phyloP scores from a whole-genome alignment of 768 basidiomycete species.

The Trametes maxima region DNA sequence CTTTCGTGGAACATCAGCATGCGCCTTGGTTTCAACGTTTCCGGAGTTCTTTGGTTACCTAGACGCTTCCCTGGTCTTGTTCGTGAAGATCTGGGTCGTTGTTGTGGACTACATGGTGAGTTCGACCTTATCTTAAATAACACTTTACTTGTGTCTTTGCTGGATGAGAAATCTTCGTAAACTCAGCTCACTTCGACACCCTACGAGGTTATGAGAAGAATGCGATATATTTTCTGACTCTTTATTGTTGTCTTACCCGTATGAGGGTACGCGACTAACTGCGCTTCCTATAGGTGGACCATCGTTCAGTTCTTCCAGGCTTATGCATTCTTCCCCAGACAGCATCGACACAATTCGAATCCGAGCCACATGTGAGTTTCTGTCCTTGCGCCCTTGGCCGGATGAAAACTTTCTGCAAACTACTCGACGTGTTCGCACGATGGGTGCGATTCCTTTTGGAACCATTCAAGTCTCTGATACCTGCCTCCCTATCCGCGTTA shows the following conservation, averaged over 20 bases:
- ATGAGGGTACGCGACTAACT: neutral
- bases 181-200: conserved; percentile 73
- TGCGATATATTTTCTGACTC: conserved; percentile 44
- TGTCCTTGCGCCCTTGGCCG: conserved; percentile 20
- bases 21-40: no score
- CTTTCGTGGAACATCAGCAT: no score
- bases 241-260: conserved; percentile 8
- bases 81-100: no score
- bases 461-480: conserved; percentile 83
- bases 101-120: neutral
- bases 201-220: conserved; percentile 55
- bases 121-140: neutral
- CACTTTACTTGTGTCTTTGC: conserved; percentile 2
- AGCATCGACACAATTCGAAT: neutral
- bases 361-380: neutral
- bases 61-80: no score
- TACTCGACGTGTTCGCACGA: conserved; percentile 59
- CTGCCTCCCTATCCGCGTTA: neutral
- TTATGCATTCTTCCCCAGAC: neutral
- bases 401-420: conserved; percentile 50
- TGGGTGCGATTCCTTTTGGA: conserved; percentile 69
- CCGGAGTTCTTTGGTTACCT: no score
- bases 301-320: neutral
- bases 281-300: neutral
- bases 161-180: conserved; percentile 38